Evolutionary conservation across 2,329 filamentous ascomycete species (phyloP).

Genomic region (Chaetoscypha palmicola): DNA sequence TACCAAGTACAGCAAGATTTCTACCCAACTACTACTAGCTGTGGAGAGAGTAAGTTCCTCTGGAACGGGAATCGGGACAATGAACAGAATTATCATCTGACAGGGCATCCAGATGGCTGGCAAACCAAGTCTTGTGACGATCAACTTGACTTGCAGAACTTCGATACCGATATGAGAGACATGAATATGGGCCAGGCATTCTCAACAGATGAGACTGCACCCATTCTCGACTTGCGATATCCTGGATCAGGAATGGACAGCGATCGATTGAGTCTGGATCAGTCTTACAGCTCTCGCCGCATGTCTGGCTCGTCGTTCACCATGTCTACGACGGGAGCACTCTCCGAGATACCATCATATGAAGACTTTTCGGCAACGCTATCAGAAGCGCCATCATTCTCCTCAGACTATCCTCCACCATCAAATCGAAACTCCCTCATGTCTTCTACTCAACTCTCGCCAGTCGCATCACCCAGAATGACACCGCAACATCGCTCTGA

Average conservation of each 20-base stretch:
- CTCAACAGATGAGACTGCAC: constrained; percentile 55
- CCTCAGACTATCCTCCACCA: constrained; percentile 58
- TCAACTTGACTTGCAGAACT: constrained; percentile 45
- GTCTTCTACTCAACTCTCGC: constrained; percentile 64
- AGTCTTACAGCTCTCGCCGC: constrained; percentile 49
- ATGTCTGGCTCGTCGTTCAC: constrained; percentile 70
- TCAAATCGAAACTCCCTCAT: constrained; percentile 65
- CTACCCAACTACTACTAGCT: constrained; percentile 43
- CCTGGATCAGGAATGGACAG: constrained; percentile 41
- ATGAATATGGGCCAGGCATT: constrained; percentile 56
- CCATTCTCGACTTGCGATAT: constrained; percentile 54
- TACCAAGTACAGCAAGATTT: constrained; percentile 53
- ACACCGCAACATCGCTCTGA: constrained; percentile 54
- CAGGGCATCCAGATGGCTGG: constrained; percentile 38
- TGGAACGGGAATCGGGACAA: constrained; percentile 15
- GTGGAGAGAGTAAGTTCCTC: constrained; percentile 39
- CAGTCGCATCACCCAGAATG: constrained; percentile 64
- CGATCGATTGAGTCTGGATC: constrained; percentile 44
- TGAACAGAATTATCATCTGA: constrained; percentile 19
- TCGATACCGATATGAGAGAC: constrained; percentile 52
- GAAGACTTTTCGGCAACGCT: constrained; percentile 62
- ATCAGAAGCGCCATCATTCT: constrained; percentile 61
- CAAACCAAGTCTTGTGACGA: constrained; percentile 51
- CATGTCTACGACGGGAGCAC: constrained; percentile 57
- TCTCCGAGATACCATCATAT: constrained; percentile 63